Percentiles rank a stretch among this genome's conserved stretches.
These are phyloP conservation scores for Coemansia sp. DNA, from an alignment of 192 early-diverging fungal species.

Conservation along the genomic window DNA sequence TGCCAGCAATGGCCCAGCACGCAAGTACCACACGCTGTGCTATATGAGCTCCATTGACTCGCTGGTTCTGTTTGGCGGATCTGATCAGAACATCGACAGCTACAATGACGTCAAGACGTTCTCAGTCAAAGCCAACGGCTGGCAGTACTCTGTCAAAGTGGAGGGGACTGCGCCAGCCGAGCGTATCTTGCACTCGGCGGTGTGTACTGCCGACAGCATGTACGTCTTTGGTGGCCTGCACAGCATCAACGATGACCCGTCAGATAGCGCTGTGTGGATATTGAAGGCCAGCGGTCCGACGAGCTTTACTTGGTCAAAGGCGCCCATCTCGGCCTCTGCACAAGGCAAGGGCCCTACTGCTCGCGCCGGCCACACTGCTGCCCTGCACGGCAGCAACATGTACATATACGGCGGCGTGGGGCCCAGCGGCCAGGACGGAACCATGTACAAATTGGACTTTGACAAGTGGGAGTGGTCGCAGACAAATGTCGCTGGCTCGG, in stretches of 20 bases:
- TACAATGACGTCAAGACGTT: constrained; percentile 61
- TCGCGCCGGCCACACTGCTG: constrained; percentile 68
- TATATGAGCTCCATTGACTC: constrained; percentile 60
- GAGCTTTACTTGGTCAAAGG: constrained; percentile 48
- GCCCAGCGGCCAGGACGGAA: constrained; percentile 57
- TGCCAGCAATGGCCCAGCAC: constrained; percentile 60
- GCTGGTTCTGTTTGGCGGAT: constrained; percentile 69
- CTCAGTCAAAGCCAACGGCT: constrained; percentile 53
- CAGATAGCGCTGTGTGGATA: constrained; percentile 59
- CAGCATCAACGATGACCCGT: constrained; percentile 34
- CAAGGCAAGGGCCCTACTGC: constrained; percentile 56
- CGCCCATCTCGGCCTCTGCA: constrained; percentile 32
- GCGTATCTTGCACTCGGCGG: constrained; percentile 67
- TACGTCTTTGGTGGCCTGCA: constrained; percentile 67
- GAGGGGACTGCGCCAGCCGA: constrained; percentile 55
- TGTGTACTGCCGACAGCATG: constrained; percentile 68
- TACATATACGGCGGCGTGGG: constrained; percentile 74
- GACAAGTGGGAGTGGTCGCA: constrained; percentile 64
- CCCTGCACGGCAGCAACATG: constrained; percentile 61
- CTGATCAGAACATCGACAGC: constrained; percentile 53
- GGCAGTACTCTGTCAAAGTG: constrained; percentile 57
- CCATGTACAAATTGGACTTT: constrained; percentile 69
- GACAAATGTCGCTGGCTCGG: constrained; percentile 39
- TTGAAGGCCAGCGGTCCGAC: constrained; percentile 24
- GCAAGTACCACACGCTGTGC: constrained; percentile 60